phyloP scores from a whole-genome alignment of 1,284 basidiomycete genomes.

The Papiliotrema terrestris region DNA sequence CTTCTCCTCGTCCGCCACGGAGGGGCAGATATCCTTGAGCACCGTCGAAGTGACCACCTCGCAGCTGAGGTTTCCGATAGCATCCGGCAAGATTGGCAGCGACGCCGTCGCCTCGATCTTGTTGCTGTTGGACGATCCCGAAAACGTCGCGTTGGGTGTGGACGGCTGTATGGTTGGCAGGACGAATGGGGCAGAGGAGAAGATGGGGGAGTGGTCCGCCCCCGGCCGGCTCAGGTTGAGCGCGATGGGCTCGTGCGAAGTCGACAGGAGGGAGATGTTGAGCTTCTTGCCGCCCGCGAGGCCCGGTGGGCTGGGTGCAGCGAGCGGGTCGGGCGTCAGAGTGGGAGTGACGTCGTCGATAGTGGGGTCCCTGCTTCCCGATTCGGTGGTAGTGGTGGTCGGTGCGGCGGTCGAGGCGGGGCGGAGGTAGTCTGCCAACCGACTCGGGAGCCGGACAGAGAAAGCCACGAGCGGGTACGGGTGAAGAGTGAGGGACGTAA shows the following conservation, averaged over 20 bases:
- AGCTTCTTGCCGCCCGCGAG: conserved; percentile 4
- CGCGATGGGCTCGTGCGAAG: conserved; percentile 23
- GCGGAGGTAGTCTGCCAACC: conserved; percentile 67
- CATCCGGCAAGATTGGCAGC: conserved; percentile 15
- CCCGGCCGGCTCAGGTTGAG: conserved; percentile 28
- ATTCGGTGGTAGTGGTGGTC: not conserved
- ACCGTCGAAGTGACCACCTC: conserved; percentile 27
- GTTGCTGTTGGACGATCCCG: not conserved
- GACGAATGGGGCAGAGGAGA: conserved; percentile 4
- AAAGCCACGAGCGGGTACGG: conserved; percentile 83
- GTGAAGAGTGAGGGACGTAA: conserved; percentile 83
- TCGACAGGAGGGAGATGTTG: conserved; percentile 34
- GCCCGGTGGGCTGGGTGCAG: not conserved
- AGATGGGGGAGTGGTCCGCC: conserved; percentile 27
- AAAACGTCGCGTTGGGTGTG: not conserved
- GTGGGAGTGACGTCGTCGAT: not conserved
- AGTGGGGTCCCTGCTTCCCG: not conserved
- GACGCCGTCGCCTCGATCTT: not conserved
- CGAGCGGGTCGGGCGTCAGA: not conserved
- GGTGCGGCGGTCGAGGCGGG: conserved; percentile 6
- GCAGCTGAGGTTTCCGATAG: conserved; percentile 26
- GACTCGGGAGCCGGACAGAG: conserved; percentile 79
- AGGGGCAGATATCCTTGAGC: conserved; percentile 17
- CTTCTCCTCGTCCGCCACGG: not conserved
- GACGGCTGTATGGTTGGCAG: not conserved